These are phyloP conservation scores for Claviceps sp. DNA, from an alignment of 2,329 filamentous ascomycete species.

Conservation along the genomic window DNA sequence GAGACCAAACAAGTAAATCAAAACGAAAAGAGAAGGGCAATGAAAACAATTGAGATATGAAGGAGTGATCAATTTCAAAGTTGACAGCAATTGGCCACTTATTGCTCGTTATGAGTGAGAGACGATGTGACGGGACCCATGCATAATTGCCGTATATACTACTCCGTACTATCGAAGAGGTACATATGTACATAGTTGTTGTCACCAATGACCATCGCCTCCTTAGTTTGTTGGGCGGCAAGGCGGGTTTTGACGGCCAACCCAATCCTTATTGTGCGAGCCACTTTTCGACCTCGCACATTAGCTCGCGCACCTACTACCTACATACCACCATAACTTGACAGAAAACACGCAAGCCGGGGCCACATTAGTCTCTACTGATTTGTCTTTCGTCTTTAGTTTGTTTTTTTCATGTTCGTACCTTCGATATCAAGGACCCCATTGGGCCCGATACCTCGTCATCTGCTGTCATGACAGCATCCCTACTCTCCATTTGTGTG, in stretches of 20 bases:
- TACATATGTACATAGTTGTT: too few species aligned
- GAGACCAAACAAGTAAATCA: too few species aligned
- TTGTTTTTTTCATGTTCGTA: neutral
- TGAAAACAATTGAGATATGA: too few species aligned
- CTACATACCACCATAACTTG: neutral
- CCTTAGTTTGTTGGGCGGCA: neutral
- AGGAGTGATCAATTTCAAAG: too few species aligned
- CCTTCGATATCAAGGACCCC: neutral
- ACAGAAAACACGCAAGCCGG: neutral
- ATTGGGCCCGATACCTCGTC: neutral
- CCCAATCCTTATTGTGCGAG: neutral
- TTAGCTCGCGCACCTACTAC: neutral
- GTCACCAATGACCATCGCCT: too few species aligned
- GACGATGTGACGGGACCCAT: too few species aligned
- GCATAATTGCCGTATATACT: too few species aligned
- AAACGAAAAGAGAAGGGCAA: too few species aligned
- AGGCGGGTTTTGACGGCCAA: neutral
- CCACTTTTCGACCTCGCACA: neutral
- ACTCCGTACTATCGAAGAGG: too few species aligned
- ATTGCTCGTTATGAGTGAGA: too few species aligned
- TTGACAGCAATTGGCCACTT: too few species aligned
- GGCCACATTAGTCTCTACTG: neutral
- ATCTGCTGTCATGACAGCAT: neutral
- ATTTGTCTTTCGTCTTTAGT: neutral
- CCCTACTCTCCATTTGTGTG: neutral